These are phyloP conservation scores for Nepenthes gracilis DNA, from an alignment of 148 eudicot species.

Conservation along the genomic window DNA sequence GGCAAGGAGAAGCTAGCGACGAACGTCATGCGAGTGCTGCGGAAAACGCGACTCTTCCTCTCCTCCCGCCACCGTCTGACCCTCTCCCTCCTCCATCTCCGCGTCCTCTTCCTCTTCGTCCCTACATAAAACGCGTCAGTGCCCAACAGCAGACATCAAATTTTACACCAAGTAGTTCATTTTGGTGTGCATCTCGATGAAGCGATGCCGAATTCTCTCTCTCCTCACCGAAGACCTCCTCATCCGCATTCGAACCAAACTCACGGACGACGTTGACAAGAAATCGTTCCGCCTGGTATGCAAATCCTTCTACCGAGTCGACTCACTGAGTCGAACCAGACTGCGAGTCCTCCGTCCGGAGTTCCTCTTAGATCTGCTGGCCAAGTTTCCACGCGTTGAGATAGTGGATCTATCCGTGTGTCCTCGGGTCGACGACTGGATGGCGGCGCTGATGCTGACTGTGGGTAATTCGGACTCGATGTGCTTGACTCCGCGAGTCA, in stretches of 20 bases:
- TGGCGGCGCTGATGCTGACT: conserved; percentile 14
- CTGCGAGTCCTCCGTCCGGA: conserved; percentile 50
- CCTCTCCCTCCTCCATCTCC: conserved; percentile 28
- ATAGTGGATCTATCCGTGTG: conserved; percentile 62
- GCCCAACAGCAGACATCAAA: neutral
- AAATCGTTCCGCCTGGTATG: conserved; percentile 54
- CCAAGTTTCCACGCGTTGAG: conserved; percentile 16
- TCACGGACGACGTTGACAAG: conserved; percentile 24
- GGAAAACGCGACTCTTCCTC: conserved; percentile 9
- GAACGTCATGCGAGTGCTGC: conserved; percentile 11
- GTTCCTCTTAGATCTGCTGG: conserved; percentile 27
- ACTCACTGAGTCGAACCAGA: conserved; percentile 34
- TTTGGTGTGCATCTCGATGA: neutral
- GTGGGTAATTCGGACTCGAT: neutral
- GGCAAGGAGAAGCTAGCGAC: neutral
- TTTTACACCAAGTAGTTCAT: neutral
- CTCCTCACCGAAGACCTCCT: conserved; percentile 54
- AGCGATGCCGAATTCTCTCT: conserved; percentile 11
- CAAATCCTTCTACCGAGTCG: conserved; percentile 34
- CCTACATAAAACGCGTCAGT: conserved; percentile 20
- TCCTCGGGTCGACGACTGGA: conserved; percentile 35
- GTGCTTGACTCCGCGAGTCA: conserved; percentile 11
- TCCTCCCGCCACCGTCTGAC: conserved; percentile 11
- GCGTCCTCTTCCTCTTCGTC: conserved; percentile 38
- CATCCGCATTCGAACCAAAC: conserved; percentile 19